Evolutionary conservation across 169 alveolate genomes (phyloP).

Genomic region (Plasmodium falciparum): DNA sequence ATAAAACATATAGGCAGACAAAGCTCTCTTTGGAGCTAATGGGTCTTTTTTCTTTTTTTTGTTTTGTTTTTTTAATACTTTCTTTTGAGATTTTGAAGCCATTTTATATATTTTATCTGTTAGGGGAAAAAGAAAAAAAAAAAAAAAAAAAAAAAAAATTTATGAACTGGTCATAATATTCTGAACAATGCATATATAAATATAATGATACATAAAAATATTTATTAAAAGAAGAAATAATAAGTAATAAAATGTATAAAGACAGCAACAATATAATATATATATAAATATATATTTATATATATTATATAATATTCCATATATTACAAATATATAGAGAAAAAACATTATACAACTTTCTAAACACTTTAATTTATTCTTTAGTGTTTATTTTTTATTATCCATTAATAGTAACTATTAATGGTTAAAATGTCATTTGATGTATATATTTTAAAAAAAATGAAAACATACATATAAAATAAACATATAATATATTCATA

Average conservation of each 20-base stretch:
- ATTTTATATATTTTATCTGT: conserved; percentile 45
- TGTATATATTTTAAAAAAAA: no score
- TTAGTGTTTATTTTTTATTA: no score
- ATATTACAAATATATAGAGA: no score
- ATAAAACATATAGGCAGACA: conserved; percentile 92
- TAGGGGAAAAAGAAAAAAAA: not conserved
- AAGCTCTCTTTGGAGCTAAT: conserved; percentile 92
- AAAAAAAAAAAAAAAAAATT: not conserved
- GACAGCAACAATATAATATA: not conserved
- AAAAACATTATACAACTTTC: no score
- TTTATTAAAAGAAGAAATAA: not conserved
- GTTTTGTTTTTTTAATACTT: conserved; percentile 75
- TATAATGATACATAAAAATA: not conserved
- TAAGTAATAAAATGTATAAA: not conserved
- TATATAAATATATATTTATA: no score
- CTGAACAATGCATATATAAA: not conserved
- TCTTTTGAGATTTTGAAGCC: conserved; percentile 81
- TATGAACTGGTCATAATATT: not conserved
- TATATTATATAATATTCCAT: no score
- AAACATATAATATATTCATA: no score
- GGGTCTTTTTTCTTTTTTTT: conserved; percentile 89
- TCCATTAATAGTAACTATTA: no score
- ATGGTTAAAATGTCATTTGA: no score
- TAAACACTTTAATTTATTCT: no score
- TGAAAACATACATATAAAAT: no score